phyloP scores from a whole-genome alignment of 1,284 basidiomycete species.

The Pseudozyma sp. region DNA sequence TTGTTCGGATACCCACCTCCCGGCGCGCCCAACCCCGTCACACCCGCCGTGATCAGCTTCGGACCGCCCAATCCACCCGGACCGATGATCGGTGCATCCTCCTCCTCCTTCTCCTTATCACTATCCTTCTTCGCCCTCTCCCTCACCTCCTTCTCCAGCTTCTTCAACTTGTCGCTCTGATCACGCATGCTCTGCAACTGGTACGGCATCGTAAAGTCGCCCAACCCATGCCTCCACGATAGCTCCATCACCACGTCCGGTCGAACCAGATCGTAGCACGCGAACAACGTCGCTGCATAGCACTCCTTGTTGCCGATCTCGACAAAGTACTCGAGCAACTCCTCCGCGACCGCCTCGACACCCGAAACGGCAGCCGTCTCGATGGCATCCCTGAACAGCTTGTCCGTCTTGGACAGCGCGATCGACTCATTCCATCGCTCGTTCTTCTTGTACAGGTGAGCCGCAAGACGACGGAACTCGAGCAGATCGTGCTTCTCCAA shows the following conservation, averaged over 20 bases:
- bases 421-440: conserved; percentile 94
- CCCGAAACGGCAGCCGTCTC: conserved; percentile 87
- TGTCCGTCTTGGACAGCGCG: conserved; percentile 91
- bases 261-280: conserved; percentile 90
- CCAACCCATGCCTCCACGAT: conserved; percentile 92
- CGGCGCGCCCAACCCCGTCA: conserved; percentile 18
- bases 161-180: conserved; percentile 57
- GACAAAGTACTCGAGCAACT: conserved; percentile 84
- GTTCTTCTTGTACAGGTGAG: conserved; percentile 98
- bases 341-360: conserved; percentile 87
- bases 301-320: conserved; percentile 98
- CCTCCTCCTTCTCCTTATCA: conserved; percentile 83
- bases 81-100: conserved; percentile 56
- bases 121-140: conserved; percentile 80
- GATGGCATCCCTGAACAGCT: conserved; percentile 95
- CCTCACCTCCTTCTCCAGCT: conserved; percentile 84
- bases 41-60: conserved; percentile 54
- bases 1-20: conserved; percentile 33
- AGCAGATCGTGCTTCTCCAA: conserved; percentile 91
- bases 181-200: conserved; percentile 81
- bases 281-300: conserved; percentile 88
- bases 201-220: conserved; percentile 96
- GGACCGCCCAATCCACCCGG: conserved; percentile 49
- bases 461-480: conserved; percentile 89
- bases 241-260: conserved; percentile 93